These are phyloP conservation scores for Athelia sp. DNA, from an alignment of 1,284 basidiomycete species.

Conservation along the genomic window DNA sequence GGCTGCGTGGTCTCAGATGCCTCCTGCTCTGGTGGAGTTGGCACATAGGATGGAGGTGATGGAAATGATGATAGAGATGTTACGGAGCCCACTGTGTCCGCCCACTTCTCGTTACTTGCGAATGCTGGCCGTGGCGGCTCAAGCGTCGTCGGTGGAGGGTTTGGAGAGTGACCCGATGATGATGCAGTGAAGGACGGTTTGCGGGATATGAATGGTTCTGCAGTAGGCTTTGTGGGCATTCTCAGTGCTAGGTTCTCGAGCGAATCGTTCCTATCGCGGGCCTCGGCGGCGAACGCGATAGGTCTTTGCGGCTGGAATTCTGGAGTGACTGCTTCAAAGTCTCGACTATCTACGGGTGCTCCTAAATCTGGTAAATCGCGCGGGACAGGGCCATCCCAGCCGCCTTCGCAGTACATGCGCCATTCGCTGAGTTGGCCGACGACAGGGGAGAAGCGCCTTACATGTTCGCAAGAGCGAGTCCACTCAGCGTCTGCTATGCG, in stretches of 20 bases:
- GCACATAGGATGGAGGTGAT: slow-evolving; percentile 64
- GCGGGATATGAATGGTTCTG: neutral
- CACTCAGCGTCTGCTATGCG: slow-evolving; percentile 75
- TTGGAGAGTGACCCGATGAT: neutral
- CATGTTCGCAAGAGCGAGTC: slow-evolving; percentile 63
- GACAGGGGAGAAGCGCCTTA: slow-evolving; percentile 58
- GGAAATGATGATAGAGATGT: slow-evolving; percentile 69
- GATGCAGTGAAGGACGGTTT: neutral
- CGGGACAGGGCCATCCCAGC: slow-evolving; percentile 59
- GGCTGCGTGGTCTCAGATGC: no score
- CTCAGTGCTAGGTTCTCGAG: neutral
- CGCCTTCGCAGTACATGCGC: slow-evolving; percentile 67
- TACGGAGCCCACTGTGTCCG: slow-evolving; percentile 45
- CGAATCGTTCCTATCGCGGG: no score
- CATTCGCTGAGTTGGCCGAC: slow-evolving; percentile 68
- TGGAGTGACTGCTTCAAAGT: no score
- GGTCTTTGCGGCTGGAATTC: neutral
- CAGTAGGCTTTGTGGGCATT: neutral
- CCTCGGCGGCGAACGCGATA: no score
- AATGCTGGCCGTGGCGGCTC: slow-evolving; percentile 33
- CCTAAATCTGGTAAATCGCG: slow-evolving; percentile 43
- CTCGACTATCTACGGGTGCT: slow-evolving; percentile 1
- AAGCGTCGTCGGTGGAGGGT: slow-evolving; percentile 13
- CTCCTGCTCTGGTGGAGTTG: slow-evolving; percentile 28
- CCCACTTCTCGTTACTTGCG: slow-evolving; percentile 26